Evolutionary conservation across 371 early-diverging fungal species (phyloP), one percentile per base, ranked within the genome.

Genomic region (Mortierella sp.): DNA sequence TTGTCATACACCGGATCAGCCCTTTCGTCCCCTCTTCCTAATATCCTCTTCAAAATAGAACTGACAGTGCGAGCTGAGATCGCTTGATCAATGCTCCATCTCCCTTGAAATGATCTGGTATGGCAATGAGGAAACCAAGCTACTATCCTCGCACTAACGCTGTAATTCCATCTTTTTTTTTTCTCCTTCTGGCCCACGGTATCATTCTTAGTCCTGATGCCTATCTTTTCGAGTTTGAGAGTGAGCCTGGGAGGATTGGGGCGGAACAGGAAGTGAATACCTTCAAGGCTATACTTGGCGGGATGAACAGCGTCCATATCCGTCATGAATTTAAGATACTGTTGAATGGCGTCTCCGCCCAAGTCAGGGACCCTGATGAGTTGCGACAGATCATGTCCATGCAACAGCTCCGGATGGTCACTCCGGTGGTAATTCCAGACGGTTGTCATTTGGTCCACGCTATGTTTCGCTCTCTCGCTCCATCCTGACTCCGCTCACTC

Each of bases 381-480:
- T 32, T 72, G n/a, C 9, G 26, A 4, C 34, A 24, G 17, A 30
- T 72, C 23, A 65, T 62, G 59, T 8, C 15, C 14, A n/a, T 48
- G 59, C 27, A 52, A 15, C 8, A 6, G 1, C 6, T 72, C 2
- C 17, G 11, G 44, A 2, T 43, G 21, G 58, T 72, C 6, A 57
- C 72, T 24, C 67, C 66, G 17, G 11, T 72, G 34, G 72, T 72
- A 66, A 53, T n/a, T n/a, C n/a, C n/a, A n/a, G n/a, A n/a, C n/a
- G n/a, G n/a, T 19, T 8, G 17, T 24, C 24, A 11, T 12, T 39
- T n/a, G 19, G 42, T 32, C 34, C 47, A 19, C 44, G 9, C 46
- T 54, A 52, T 14, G 17, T 21, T 37, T 32, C 50, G 14, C n/a
- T n/a, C n/a, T n/a, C n/a, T n/a, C n/a, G n/a, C n/a, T n/a, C n/a